Conservation (phyloP, 2,329 filamentous ascomycete species). For the Arthrobotrys conoides region DNA sequence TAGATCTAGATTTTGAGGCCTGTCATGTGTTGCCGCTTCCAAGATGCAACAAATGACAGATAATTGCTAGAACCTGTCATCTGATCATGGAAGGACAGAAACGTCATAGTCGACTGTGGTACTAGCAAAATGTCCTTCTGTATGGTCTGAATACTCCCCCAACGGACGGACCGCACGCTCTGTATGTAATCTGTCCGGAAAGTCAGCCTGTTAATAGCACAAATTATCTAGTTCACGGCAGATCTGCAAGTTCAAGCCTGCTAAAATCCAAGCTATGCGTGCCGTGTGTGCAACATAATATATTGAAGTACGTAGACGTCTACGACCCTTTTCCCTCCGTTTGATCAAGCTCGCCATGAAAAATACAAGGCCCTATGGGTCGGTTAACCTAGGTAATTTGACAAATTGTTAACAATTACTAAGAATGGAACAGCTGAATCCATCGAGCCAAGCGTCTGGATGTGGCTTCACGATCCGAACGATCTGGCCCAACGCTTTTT, state of each 20-base stretch:
- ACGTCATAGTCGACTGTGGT: constrained; percentile 18
- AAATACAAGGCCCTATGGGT: constrained; percentile 2
- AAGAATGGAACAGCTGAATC: not conserved
- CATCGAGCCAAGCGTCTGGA: constrained; percentile 15
- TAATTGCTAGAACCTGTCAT: constrained; percentile 24
- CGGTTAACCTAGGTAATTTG: constrained; percentile 7
- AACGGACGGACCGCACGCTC: constrained; percentile 20
- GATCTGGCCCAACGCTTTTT: constrained; percentile 23
- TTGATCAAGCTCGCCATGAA: constrained; percentile 14
- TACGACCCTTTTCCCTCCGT: not conserved
- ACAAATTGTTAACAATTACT: constrained; percentile 27
- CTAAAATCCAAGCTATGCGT: not conserved
- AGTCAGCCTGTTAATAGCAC: not conserved
- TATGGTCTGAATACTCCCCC: not conserved
- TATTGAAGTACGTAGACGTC: constrained; percentile 18
- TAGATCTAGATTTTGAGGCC: not conserved
- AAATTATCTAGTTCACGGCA: not conserved
- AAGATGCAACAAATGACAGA: constrained; percentile 31
- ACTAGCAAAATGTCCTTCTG: constrained; percentile 1
- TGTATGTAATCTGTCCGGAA: constrained; percentile 30
- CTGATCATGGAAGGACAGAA: constrained; percentile 13
- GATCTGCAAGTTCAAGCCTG: not conserved
- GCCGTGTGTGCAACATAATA: not conserved
- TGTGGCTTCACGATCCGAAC: constrained; percentile 6
- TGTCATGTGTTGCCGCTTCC: constrained; percentile 14